Percentiles rank a stretch among this genome's conserved stretches.
Evolutionary conservation across 371 early-diverging fungal genomes (phyloP).

Genomic region (Mortierella sp.): DNA sequence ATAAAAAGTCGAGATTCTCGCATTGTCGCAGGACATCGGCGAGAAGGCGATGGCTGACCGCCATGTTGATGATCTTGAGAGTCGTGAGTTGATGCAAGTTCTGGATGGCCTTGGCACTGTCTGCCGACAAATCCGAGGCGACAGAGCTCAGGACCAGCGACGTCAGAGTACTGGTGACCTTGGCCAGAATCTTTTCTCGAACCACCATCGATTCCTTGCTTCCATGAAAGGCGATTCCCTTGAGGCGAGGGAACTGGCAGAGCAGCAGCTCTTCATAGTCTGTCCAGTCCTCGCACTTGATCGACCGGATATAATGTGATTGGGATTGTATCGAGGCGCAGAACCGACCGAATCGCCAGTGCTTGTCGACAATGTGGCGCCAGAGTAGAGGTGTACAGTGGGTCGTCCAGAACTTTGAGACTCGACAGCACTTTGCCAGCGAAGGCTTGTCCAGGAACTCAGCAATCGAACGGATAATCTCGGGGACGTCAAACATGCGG

Average conservation of each 20-base stretch:
- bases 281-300: constrained; percentile 44
- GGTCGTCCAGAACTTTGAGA: constrained; percentile 34
- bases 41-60: constrained; percentile 8
- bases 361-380: constrained; percentile 48
- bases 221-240: constrained; percentile 32
- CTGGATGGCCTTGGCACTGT: constrained; percentile 22
- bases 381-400: constrained; percentile 47
- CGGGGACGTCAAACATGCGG: constrained; percentile 54
- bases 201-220: constrained; percentile 24
- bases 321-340: constrained; percentile 22
- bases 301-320: constrained; percentile 41
- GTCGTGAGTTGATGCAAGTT: constrained; percentile 25
- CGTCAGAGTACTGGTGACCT: constrained; percentile 22
- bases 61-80: constrained; percentile 33
- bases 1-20: constrained; percentile 36
- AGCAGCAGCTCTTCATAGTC: constrained; percentile 44
- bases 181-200: constrained; percentile 33
- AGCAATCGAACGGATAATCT: constrained; percentile 48
- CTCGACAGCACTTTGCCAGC: constrained; percentile 41
- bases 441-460: constrained; percentile 54
- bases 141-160: constrained; percentile 39
- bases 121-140: neutral
- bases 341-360: constrained; percentile 46
- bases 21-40: constrained; percentile 28
- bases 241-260: constrained; percentile 38